Evolutionary conservation across 1,284 basidiomycete species (phyloP), one percentile per base, ranked within the genome.

Genomic region (Cutaneotrichosporon cutaneum): DNA sequence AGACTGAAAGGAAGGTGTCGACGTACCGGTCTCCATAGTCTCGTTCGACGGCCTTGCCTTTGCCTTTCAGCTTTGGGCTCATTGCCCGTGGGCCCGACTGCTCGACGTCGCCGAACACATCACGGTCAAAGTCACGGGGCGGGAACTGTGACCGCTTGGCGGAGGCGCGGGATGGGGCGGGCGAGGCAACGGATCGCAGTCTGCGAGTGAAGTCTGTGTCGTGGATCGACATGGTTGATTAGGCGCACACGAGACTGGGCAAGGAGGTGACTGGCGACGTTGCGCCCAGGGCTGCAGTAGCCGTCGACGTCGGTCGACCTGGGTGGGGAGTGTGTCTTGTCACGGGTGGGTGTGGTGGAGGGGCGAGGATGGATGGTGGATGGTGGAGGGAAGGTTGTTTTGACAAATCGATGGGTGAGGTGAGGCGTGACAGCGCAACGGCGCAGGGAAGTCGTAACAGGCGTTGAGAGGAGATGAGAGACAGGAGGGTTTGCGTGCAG

Each of bases 21-120:
- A 74, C 77, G 58, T 55, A 80, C 79, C 79, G 68, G 62, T 80
- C 79, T 5, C 79, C 79, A 64, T 79, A 80, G 60, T 78, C 77
- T 53, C 72, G 71, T 10, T 61, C 66, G n/a, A 69, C 71, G 6
- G 62, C 69, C 63, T 74, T 79, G 0, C 69, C 72, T 56, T 71
- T 71, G 9, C 59, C 33, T 14, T 60, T 51, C 14, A 51, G 48
- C 27, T 32, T 51, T 0, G 74, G 72, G 58, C 67, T 71, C 57
- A 60, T 56, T 2, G 57, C 63, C 16, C 69, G 64, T 8, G 71
- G 69, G 54, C 67, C 69, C 3, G 54, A n/a, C 14, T 27, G 27
- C 58, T 54, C 58, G 26, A 55, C 39, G 24, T 72, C 72, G 27
- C 73, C 73, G 63, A 78, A 76, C 6, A 78, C 73, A 63, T 76